Conservation (phyloP, 2,329 filamentous ascomycete species). For the Orbilia brochopaga region DNA sequence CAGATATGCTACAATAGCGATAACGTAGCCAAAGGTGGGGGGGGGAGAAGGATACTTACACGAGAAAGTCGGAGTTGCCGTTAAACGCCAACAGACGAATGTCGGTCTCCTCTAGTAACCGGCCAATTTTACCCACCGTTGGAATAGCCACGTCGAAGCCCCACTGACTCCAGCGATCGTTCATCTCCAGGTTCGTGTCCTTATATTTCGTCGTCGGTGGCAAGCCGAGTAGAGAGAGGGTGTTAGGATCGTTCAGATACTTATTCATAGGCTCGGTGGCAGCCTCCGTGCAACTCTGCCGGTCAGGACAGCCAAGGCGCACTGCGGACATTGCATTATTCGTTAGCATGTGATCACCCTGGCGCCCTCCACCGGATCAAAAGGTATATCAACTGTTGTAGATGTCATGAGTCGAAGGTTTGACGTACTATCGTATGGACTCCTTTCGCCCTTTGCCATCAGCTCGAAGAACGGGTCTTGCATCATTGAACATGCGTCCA, state of each 20-base stretch:
- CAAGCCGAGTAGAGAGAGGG: slow-evolving; percentile 18
- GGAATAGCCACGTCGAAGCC: slow-evolving; percentile 22
- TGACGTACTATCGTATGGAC: slow-evolving; percentile 40
- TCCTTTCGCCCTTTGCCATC: slow-evolving; percentile 19
- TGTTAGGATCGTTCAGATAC: slow-evolving; percentile 29
- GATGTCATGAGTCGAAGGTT: no score
- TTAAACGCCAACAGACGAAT: slow-evolving; percentile 31
- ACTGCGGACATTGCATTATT: slow-evolving; percentile 1
- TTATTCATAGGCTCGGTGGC: slow-evolving; percentile 27
- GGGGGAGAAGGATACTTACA: slow-evolving; percentile 15
- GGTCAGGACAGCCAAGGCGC: slow-evolving; percentile 36
- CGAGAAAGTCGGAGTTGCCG: slow-evolving; percentile 38
- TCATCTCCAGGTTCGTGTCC: slow-evolving; percentile 26
- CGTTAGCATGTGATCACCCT: no score
- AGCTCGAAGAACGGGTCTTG: slow-evolving; percentile 38
- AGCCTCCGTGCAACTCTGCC: slow-evolving; percentile 11
- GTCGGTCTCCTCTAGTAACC: slow-evolving; percentile 24
- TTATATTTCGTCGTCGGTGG: slow-evolving; percentile 26
- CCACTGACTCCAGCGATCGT: slow-evolving; percentile 23
- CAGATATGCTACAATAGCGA: no score
- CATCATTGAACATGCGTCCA: slow-evolving; percentile 8
- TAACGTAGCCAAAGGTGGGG: no score
- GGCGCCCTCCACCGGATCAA: no score
- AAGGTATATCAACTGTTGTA: no score
- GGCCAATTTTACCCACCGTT: slow-evolving; percentile 9